Percentiles rank a stretch among this genome's conserved stretches.
Conservation (phyloP, 148 eudicot genomes). For the Selenicereus undatus region DNA sequence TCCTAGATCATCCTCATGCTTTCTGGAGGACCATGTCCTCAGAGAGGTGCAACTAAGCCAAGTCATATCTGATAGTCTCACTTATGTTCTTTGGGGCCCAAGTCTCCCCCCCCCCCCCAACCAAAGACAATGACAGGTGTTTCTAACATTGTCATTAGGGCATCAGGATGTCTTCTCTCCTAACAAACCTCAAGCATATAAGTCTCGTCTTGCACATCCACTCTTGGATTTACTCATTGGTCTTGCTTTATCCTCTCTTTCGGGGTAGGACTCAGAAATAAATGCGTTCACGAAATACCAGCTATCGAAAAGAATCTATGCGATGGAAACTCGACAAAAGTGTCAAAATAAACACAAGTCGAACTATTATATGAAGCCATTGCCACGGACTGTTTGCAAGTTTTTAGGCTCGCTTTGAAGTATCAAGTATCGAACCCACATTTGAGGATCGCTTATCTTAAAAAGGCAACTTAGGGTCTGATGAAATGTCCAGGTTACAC, state of each 20-base stretch:
- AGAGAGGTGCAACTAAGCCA: too few species aligned
- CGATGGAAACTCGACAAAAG: not conserved
- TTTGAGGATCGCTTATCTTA: not conserved
- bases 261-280: not conserved
- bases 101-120: not conserved
- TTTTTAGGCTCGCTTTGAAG: not conserved
- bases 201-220: not conserved
- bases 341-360: not conserved
- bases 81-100: not conserved
- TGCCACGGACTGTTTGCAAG: not conserved
- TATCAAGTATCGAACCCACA: too few species aligned
- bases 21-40: not conserved
- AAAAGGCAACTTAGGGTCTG: not conserved
- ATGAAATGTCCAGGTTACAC: not conserved
- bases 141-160: not conserved
- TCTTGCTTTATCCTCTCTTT: not conserved
- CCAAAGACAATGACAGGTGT: not conserved
- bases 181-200: not conserved
- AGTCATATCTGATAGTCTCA: not conserved
- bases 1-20: not conserved
- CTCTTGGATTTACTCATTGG: not conserved
- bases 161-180: not conserved
- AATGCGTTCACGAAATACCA: not conserved
- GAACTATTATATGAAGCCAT: not conserved
- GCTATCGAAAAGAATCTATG: not conserved